Evolutionary conservation across 2,329 filamentous ascomycete species (phyloP), one percentile per base, ranked within the genome.

Genomic region (Bertia moriformis): DNA sequence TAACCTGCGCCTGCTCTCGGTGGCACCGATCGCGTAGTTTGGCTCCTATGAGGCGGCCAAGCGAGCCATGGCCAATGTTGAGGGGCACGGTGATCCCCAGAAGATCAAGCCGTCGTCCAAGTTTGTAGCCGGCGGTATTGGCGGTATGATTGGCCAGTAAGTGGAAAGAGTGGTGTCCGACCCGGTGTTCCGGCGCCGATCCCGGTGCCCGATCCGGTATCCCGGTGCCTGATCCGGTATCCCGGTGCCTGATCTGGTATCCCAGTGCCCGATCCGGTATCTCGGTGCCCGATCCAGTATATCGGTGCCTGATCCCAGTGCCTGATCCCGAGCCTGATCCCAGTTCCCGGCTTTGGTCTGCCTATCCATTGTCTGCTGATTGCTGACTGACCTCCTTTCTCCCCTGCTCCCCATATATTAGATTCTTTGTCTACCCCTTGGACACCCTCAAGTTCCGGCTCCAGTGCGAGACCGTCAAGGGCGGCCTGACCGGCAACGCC

Each of bases 11-110:
- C 14, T 30, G 12, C 4, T 10, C 13, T 12, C n/a, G 17, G 15
- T 35, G 13, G 4, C n/a, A n/a, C n/a, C n/a, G n/a, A 7, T 7
- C 32, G 10, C 7, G 32, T 39, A 67, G 60, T 98, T 98, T 56
- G 91, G 91, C 43, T 89, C 88, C 15, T 98, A 95, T 54, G 91
- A 98, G 73, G 87, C 86, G 39, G 82, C 87, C 5, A 98, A 96
- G 66, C 78, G 86, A 45, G 75, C 81, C 3, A 75, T 96, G 43
- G 86, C 89, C 38, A 78, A 74, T 43, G 60, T 95, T 38, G 91
- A 96, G 66, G 91, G 91, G 4, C 87, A 94, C 51, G 71, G 78
- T 45, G 85, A 96, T 55, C 71, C 86, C 1, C 78, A 75, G 45
- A 69, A 73, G 40, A 89, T 96, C 47, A 82, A 80, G 46, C 78